Evolutionary conservation across 352 stramenopile species (phyloP).

Genomic region (Pythium aquatile): DNA sequence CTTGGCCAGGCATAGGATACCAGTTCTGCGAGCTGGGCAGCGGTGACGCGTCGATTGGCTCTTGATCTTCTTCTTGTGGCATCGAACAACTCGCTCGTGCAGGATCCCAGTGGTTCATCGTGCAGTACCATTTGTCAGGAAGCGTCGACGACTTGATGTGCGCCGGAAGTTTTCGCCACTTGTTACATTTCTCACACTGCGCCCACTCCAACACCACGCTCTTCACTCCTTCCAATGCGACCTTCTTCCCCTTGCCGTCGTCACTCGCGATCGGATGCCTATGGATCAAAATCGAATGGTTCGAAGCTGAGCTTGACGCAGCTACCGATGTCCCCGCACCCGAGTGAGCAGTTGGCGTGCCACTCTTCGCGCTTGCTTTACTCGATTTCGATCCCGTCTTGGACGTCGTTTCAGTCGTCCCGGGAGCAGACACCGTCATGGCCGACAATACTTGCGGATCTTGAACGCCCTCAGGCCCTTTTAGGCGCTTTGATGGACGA

Average conservation of each 20-base stretch:
- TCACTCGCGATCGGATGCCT: not conserved
- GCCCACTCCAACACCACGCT: slow-evolving; percentile 92
- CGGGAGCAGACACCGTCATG: not conserved
- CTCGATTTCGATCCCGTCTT: slow-evolving; percentile 10
- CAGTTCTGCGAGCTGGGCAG: slow-evolving; percentile 55
- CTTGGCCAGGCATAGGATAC: slow-evolving; percentile 54
- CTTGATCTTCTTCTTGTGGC: slow-evolving; percentile 75
- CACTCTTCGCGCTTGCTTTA: slow-evolving; percentile 18
- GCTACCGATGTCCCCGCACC: not conserved
- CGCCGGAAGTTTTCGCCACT: slow-evolving; percentile 94
- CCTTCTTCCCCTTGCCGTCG: slow-evolving; percentile 5
- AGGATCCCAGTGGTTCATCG: slow-evolving; percentile 94
- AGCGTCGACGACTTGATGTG: slow-evolving; percentile 91
- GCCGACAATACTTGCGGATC: not conserved
- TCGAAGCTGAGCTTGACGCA: not conserved
- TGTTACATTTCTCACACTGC: slow-evolving; percentile 95
- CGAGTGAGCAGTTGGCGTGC: slow-evolving; percentile 20
- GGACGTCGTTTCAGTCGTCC: not conserved
- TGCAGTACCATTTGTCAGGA: slow-evolving; percentile 96
- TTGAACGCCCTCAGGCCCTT: slow-evolving; percentile 18
- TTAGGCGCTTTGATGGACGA: slow-evolving; percentile 55
- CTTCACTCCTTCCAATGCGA: slow-evolving; percentile 37
- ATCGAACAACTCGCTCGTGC: slow-evolving; percentile 68
- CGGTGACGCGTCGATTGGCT: slow-evolving; percentile 49
- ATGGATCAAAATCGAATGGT: not conserved